Base-by-base conservation (phyloP, 805 yeast genomes). In the Saccharomycopsis sp. region DNA sequence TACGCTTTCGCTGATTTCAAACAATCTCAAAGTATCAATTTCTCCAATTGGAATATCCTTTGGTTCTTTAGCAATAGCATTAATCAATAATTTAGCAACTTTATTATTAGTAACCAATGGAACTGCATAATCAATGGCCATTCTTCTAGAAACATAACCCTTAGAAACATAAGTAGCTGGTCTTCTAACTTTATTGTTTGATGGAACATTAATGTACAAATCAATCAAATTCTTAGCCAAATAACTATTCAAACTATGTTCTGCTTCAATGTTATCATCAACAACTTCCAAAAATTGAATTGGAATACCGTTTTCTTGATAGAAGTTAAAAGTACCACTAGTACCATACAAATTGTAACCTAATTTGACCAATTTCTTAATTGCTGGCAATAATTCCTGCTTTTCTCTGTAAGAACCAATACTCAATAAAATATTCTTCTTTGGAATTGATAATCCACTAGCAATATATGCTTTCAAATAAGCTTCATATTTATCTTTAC, bases 91-190 rank as follows among this genome's bases (percentile, higher is more conserved):
- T 68, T 93, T 93, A 51, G 99, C 99, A 72, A 89, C 82, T 69
- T 93, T 93, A 55, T 93, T 97, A 61, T 93, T 93, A 53, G 99
- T 93, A 41, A 93, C 96, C 63, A 93, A 74, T 41, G 99, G 99
- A 61, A 93, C 88, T 42, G 97, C 89, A 64, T 85, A 94, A 68
- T 93, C 99, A 54, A 93, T 97, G 55, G 99, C 98, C 97, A 93
- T 85, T 74, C 99, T 93, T 75, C 99, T 94, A 38, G 97, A 86
- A 66, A 78, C 81, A 75, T 93, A 93, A 64, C 99, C 99, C 70
- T 85, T 88, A 23, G 96, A 86, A 74, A 93, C 87, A 69, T 93
- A 93, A 51, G 90, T 84, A 45, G 99, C 97, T 51, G 99, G 99
- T 68, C 99, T 86, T 65, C 99, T 85, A 80, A 86, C 93, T 63